phyloP scores from a whole-genome alignment of 108 stramenopile genomes.

The Nitzschia putrida region DNA sequence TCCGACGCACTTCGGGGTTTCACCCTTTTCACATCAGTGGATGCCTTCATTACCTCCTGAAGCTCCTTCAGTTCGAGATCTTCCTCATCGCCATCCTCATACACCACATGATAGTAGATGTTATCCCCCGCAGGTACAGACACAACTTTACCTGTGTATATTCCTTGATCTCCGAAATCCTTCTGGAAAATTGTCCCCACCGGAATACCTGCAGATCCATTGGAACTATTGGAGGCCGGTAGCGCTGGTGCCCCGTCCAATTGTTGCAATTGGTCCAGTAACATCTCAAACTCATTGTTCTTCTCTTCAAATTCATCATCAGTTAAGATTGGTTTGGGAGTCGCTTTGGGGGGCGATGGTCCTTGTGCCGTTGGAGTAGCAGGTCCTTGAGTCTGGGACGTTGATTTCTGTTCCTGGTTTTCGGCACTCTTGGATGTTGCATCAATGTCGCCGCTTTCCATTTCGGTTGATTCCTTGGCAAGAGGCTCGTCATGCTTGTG shows the following conservation, averaged over 20 bases:
- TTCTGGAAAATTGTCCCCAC: conserved; percentile 15
- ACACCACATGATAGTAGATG: conserved; percentile 5
- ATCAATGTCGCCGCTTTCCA: background rate
- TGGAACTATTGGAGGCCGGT: background rate
- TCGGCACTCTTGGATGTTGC: background rate
- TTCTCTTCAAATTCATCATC: conserved; percentile 19
- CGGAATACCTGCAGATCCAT: background rate
- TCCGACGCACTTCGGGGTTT: too few species aligned
- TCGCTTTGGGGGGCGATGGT: background rate
- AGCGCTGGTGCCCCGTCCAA: background rate
- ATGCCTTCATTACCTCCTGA: background rate
- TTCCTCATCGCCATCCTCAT: conserved; percentile 19
- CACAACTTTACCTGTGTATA: conserved; percentile 3
- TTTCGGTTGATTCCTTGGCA: background rate
- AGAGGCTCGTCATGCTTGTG: background rate
- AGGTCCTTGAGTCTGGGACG: background rate
- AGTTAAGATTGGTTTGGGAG: background rate
- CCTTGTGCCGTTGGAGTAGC: background rate
- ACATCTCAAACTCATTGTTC: background rate
- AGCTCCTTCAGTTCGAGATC: conserved; percentile 10
- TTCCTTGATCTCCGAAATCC: conserved; percentile 1
- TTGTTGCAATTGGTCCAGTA: background rate
- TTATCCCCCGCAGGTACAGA: background rate
- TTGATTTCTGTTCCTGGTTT: background rate
- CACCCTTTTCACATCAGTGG: too few species aligned